These are phyloP conservation scores for Atalantia buxifolia DNA, from an alignment of 345 rosid species.

Conservation along the genomic window DNA sequence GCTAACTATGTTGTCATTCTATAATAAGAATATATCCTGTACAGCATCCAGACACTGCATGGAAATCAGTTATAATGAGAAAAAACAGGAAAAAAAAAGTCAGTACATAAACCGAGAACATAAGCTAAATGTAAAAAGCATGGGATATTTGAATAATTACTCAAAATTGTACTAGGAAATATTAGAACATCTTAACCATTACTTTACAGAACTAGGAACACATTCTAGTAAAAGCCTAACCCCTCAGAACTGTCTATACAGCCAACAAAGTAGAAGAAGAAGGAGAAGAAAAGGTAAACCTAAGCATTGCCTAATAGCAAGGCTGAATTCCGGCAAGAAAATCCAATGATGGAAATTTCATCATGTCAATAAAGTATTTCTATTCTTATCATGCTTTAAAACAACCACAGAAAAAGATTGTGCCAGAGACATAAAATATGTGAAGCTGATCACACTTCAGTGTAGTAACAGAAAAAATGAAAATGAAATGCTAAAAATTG, in stretches of 20 bases:
- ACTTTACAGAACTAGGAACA: not conserved
- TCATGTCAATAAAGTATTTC: not conserved
- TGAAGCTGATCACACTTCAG: not conserved
- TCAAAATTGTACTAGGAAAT: not conserved
- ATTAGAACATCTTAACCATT: not conserved
- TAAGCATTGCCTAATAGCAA: not conserved
- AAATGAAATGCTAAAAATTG: not conserved
- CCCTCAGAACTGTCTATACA: not conserved
- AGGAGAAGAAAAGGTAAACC: not conserved
- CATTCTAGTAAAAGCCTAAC: not conserved
- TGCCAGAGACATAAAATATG: not conserved
- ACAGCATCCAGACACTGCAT: not conserved
- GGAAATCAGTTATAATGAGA: not conserved
- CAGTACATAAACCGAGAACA: not conserved
- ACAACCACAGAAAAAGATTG: not conserved
- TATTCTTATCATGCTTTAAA: not conserved
- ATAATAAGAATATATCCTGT: not conserved
- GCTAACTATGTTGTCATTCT: not conserved
- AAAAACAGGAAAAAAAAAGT: not conserved
- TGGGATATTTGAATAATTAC: not conserved
- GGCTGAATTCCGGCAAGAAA: not conserved
- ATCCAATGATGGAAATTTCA: slow-evolving; percentile 5
- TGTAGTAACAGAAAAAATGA: not conserved
- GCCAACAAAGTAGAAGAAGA: not conserved
- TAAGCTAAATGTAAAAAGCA: not conserved